phyloP scores from a whole-genome alignment of 306 rosid genomes.

The Corylus americana region DNA sequence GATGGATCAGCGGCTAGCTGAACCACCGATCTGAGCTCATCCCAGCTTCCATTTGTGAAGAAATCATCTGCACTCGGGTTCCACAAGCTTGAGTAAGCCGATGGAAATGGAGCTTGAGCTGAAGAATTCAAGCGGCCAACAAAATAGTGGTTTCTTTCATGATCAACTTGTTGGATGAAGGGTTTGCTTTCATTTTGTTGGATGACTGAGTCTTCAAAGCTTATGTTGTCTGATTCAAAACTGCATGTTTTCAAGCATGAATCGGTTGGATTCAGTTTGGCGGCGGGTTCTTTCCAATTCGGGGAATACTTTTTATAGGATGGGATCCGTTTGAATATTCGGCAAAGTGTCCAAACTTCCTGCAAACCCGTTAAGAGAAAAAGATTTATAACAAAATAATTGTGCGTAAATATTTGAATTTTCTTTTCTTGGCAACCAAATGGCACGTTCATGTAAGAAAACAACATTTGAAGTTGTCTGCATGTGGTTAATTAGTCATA shows the following conservation, averaged over 20 bases:
- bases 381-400: not conserved
- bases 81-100: constrained; percentile 43
- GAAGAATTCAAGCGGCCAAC: constrained; percentile 21
- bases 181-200: constrained; percentile 42
- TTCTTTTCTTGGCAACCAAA: not conserved
- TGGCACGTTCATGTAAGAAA: not conserved
- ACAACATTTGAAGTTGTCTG: no score
- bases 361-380: constrained; percentile 27
- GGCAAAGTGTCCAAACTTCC: constrained; percentile 96
- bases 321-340: constrained; percentile 75
- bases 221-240: constrained; percentile 50
- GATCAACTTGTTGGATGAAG: constrained; percentile 22
- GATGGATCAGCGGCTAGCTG: constrained; percentile 57
- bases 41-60: constrained; percentile 60
- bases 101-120: constrained; percentile 30
- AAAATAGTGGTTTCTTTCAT: constrained; percentile 24
- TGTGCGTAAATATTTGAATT: not conserved
- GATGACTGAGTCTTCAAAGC: constrained; percentile 38
- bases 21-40: constrained; percentile 67
- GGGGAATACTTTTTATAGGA: constrained; percentile 58
- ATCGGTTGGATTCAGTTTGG: constrained; percentile 28
- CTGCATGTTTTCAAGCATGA: constrained; percentile 61
- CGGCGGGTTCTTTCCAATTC: constrained; percentile 33
- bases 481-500: no score
- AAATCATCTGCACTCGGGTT: constrained; percentile 39